phyloP scores from a whole-genome alignment of 257 asterid species.

The Fraxinus cuspidata region DNA sequence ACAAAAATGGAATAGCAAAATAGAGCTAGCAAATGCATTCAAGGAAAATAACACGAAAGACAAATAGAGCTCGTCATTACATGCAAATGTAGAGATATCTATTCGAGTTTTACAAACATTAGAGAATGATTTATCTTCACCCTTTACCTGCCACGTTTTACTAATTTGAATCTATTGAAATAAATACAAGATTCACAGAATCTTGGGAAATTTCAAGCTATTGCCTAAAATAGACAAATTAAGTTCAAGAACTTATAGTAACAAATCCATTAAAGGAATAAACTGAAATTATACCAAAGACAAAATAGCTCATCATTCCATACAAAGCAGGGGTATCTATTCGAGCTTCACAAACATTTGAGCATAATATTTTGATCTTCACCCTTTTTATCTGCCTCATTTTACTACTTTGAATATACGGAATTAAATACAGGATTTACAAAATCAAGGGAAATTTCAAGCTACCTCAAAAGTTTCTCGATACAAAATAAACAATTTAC shows the following conservation, averaged over 20 bases:
- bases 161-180: neutral
- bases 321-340: neutral
- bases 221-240: too few relatives aligned
- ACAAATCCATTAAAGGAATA: neutral
- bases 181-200: neutral
- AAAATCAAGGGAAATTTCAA: neutral
- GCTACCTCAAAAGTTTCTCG: neutral
- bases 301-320: neutral
- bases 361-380: neutral
- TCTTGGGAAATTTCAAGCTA: neutral
- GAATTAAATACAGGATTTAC: too few relatives aligned
- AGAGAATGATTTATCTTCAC: neutral
- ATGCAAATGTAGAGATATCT: neutral
- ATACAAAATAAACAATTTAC: neutral
- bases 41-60: neutral
- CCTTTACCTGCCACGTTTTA: neutral
- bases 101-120: neutral
- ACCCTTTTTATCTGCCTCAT: neutral
- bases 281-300: neutral
- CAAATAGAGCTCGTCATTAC: neutral
- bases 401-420: neutral
- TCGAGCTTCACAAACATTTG: neutral
- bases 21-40: neutral
- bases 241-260: neutral
- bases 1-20: too few relatives aligned